phyloP scores from a whole-genome alignment of 1,284 basidiomycete species.

The Pascua guehoae region DNA sequence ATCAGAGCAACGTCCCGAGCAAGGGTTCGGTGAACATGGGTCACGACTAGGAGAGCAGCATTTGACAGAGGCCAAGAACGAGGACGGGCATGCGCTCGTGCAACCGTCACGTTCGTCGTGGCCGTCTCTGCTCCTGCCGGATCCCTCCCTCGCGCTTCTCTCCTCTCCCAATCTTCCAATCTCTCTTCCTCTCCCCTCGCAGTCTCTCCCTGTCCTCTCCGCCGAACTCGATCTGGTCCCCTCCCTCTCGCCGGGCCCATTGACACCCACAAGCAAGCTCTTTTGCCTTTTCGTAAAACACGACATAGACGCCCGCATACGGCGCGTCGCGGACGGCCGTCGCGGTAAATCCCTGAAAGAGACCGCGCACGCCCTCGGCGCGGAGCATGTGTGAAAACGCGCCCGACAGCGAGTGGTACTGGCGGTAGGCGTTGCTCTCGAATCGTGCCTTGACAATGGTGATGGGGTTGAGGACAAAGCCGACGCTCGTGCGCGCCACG shows the following conservation, averaged over 20 bases:
- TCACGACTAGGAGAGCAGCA: too few species aligned
- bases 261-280: conserved; percentile 57
- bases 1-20: too few species aligned
- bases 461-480: conserved; percentile 86
- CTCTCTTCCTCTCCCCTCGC: background rate
- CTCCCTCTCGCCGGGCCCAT: too few species aligned
- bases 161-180: too few species aligned
- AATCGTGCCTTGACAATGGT: conserved; percentile 92
- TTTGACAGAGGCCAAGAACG: background rate
- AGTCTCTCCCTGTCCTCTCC: background rate
- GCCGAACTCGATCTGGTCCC: too few species aligned
- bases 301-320: conserved; percentile 89
- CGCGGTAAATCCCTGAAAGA: conserved; percentile 84
- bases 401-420: conserved; percentile 62
- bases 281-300: conserved; percentile 85
- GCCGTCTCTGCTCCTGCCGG: too few species aligned
- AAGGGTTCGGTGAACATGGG: too few species aligned
- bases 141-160: too few species aligned
- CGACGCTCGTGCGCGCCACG: conserved; percentile 75
- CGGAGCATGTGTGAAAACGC: conserved; percentile 64
- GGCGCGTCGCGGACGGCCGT: conserved; percentile 92
- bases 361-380: conserved; percentile 67
- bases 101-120: too few species aligned
- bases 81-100: background rate
- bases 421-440: conserved; percentile 76